Base-by-base conservation (phyloP, 2,329 filamentous ascomycete species). In the Aspergillus fischeri region DNA sequence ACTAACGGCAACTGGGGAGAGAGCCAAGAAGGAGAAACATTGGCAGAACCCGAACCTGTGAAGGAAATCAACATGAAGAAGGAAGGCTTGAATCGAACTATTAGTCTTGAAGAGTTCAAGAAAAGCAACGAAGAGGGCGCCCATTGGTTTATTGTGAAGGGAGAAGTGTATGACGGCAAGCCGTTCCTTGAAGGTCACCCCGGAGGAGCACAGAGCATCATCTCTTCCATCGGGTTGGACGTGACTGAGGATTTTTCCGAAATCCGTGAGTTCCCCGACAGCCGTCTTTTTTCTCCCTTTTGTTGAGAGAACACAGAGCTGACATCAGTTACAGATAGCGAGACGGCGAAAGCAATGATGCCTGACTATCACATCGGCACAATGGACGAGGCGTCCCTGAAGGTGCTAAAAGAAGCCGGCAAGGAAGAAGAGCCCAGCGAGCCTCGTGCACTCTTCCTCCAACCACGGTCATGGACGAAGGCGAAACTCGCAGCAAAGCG, bases 331-430 rank as follows among this genome's bases (percentile, higher is more conserved):
- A 56, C 68, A 93, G 91, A 96, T 72, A 92, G 89, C 70, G 92
- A 96, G 76, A 96, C 90, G 17, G 92, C 92, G 35, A 96, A 95
- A 76, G 83, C 81, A 20, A 96, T 96, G 91, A 92, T 97, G 88
- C 82, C 84, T 10, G 75, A 82, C 48, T 95, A 96, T 69, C 92
- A 97, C 72, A 86, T 97, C 62, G 92, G 92, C 52, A 86, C 85
- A 0, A 81, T 96, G 11, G 84, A 90, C 64, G 77, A 85, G 62
- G 78, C 78, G 21, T 83, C 86, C 1, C 78, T 80, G 5, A 77
- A 79, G 42, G 69, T 78, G 0, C 80, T 94, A 2, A 77, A 80
- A 14, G 73, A 77, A 54, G 44, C 44, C 4, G 76, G 75, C 27
- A 71, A 76, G 14, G 73, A 74, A 1, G 71, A 78, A 56, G 69